Percentiles rank a stretch among this genome's conserved stretches.
These are phyloP conservation scores for Myriangium duriaei DNA, from an alignment of 2,329 filamentous ascomycete genomes.

Conservation along the genomic window DNA sequence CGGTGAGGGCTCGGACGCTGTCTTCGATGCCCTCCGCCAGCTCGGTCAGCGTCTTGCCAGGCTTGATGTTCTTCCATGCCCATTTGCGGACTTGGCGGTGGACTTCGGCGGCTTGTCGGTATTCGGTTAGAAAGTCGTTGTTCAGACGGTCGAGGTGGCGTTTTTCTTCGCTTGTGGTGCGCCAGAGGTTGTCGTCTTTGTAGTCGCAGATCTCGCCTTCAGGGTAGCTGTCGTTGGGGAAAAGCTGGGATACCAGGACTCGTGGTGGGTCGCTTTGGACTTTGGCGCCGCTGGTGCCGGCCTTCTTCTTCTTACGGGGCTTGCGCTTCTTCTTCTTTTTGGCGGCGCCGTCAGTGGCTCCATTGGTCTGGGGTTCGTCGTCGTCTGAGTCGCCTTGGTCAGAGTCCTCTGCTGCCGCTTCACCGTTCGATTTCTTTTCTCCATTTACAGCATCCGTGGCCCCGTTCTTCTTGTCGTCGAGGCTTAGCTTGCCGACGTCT, in stretches of 20 bases:
- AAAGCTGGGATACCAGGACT: constrained; percentile 34
- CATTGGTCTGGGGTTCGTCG: constrained; percentile 24
- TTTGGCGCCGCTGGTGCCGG: constrained; percentile 20
- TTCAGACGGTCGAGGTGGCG: constrained; percentile 34
- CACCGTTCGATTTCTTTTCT: constrained; percentile 18
- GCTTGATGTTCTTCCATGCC: constrained; percentile 37
- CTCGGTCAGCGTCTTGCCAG: constrained; percentile 36
- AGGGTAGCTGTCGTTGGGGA: constrained; percentile 32
- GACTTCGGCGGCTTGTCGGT: constrained; percentile 44
- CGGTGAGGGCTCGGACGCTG: constrained; percentile 38
- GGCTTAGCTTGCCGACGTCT: constrained; percentile 5
- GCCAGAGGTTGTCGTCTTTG: constrained; percentile 31
- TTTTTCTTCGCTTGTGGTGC: constrained; percentile 36
- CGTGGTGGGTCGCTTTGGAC: constrained; percentile 36
- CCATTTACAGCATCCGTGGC: constrained; percentile 10
- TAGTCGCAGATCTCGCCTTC: constrained; percentile 36
- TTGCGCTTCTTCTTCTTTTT: constrained; percentile 38
- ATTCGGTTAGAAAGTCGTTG: constrained; percentile 38
- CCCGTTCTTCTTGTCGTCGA: constrained; percentile 15
- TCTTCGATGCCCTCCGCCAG: constrained; percentile 45
- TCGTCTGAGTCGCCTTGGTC: constrained; percentile 26
- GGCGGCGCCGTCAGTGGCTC: constrained; percentile 20
- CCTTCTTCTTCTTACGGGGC: constrained; percentile 30
- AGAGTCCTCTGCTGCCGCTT: constrained; percentile 23
- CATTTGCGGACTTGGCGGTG: constrained; percentile 44